Base-by-base conservation (phyloP, 768 basidiomycete genomes). In the Lactarius quietus region DNA sequence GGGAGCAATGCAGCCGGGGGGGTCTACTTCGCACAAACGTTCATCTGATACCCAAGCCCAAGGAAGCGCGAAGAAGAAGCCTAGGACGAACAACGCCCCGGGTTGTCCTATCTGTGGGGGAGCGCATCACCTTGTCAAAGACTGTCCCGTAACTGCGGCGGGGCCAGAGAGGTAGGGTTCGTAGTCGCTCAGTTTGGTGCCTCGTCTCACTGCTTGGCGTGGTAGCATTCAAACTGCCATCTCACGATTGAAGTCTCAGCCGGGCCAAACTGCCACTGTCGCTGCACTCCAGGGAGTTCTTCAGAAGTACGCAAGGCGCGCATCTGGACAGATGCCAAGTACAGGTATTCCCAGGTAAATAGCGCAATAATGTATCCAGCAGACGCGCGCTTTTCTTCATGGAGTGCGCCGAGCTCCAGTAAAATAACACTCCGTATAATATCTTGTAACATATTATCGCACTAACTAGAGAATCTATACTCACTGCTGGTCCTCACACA, bases 111-210 rank as follows among this genome's bases (percentile, higher is more conserved):
- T 89, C 45, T 90, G 89, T 65, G 75, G 73, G 51, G 69, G 67
- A 33, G 66, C 74, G 4, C 76, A 81, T 45, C 72, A 75, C 45
- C 86, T 87, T 72, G 65, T 83, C 12, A 79, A 83, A 71, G 78
- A 81, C 31, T 92, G 90, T 70, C 83, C 86, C 18, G 70, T 83
- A 28, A 79, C 87, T 3, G 66, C 65, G 7, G 77, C 78, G 59
- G 89, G 88, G 2, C 76, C 83, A 1, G 74, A 77, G 62, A 87
- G 83, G 89, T 88, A 68, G 70, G 62, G 41, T 66, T 28, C 18
- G 17, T 35, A 18, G n/a, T 41, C 29, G 20, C 35, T 28, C 60
- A 64, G 54, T 45, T 35, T 31, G 55, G 28, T 14, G 56, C 36
- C 23, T 56, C 38, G 31, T 38, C 38, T 36, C 41, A 55, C 20